These are phyloP conservation scores for Pelargonium australe DNA, from an alignment of 441 rosid species.

Conservation along the genomic window DNA sequence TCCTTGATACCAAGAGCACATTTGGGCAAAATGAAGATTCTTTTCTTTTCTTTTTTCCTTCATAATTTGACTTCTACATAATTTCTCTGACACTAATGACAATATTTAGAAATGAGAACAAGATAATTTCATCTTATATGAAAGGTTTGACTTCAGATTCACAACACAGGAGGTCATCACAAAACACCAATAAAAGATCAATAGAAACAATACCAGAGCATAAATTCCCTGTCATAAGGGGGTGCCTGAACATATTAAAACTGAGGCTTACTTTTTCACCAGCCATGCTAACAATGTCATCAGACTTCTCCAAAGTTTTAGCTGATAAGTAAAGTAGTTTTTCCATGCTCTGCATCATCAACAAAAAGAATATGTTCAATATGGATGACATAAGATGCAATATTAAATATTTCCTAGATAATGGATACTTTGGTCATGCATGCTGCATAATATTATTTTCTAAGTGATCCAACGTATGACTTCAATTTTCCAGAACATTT, in stretches of 20 bases:
- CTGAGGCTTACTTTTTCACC: slow-evolving; percentile 28
- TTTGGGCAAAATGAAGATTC: too few species aligned
- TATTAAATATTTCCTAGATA: background rate
- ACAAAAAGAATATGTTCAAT: background rate
- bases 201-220: background rate
- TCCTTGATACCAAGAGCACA: too few species aligned
- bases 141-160: too few species aligned
- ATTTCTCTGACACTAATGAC: too few species aligned
- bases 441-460: background rate
- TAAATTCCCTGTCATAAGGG: background rate
- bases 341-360: slow-evolving; percentile 42
- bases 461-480: background rate
- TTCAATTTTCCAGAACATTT: background rate
- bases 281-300: slow-evolving; percentile 33
- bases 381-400: background rate
- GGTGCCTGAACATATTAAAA: slow-evolving; percentile 7
- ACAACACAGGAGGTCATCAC: too few species aligned
- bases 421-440: background rate
- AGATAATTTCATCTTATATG: too few species aligned
- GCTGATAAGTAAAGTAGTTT: slow-evolving; percentile 44
- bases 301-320: slow-evolving; percentile 30
- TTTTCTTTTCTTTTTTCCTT: too few species aligned
- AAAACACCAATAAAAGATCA: too few species aligned
- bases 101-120: too few species aligned
- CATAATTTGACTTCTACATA: too few species aligned